Evolutionary conservation across 768 basidiomycete genomes (phyloP).

Genomic region (Mycena belliarum): DNA sequence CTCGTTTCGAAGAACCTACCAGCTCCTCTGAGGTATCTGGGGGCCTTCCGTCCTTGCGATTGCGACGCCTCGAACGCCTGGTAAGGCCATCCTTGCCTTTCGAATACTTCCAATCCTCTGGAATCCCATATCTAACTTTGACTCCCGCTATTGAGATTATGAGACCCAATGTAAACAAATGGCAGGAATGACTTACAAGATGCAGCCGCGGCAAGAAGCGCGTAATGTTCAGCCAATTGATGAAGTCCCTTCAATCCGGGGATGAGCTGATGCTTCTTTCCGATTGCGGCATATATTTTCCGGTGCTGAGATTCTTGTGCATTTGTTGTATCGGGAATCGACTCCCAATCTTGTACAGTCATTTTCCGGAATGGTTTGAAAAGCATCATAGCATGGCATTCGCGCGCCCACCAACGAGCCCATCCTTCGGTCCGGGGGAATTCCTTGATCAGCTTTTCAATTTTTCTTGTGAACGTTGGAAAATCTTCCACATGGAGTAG

Average conservation of each 20-base stretch:
- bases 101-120: not conserved
- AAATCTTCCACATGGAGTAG: not conserved
- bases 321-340: conserved; percentile 21
- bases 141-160: not conserved
- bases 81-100: not conserved
- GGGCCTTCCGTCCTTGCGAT: not conserved
- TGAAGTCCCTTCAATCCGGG: not conserved
- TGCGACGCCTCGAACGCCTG: not conserved
- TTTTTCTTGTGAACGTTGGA: not conserved
- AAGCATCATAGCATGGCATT: conserved; percentile 20
- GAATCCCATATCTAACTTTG: not conserved
- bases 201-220: not conserved
- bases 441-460: conserved; percentile 16
- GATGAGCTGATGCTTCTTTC: not conserved
- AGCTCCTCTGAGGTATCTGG: not conserved
- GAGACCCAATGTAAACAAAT: not conserved
- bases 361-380: conserved; percentile 15
- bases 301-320: conserved; percentile 9
- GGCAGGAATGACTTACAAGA: not conserved
- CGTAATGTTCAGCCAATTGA: not conserved
- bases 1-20: not conserved
- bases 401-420: conserved; percentile 36
- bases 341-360: conserved; percentile 13
- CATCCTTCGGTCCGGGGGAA: conserved; percentile 27
- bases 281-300: not conserved